Evolutionary conservation across 352 stramenopile species (phyloP), one percentile per base, ranked within the genome.

Genomic region (Globisporangium recalcitrans): DNA sequence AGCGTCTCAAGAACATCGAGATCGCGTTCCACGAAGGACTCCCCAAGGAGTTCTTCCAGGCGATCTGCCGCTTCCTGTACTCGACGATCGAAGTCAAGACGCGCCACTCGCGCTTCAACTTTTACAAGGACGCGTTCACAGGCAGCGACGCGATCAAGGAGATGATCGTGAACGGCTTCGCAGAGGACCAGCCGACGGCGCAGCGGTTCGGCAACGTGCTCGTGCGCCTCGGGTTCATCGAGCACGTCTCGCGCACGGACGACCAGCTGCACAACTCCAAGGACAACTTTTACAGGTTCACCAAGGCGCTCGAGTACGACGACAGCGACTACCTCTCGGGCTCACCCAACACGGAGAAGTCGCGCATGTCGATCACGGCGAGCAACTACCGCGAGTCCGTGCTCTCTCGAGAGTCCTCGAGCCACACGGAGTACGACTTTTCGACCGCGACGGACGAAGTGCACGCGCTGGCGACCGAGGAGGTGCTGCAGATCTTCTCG

Each of bases 271-370:
- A 91, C 68, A 93, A 92, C 70, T 81, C 73, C 44, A 89, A 90
- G 56, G 82, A 92, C 66, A 88, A 88, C 63, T 95, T 92, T 58
- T 95, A 95, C 65, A 73, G 84, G 31, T 95, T 95, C 61, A 90
- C 85, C 0, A 83, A 76, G 52, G 65, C 77, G 22, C 64, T 93
- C 11, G 80, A 93, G 51, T 77, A 87, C 51, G 64, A 65, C 19
- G 64, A 61, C 27, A 47, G 42, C 8, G 77, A 84, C 60, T 74
- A 72, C 19, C 58, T 67, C 16, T 58, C 63, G 4, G 74, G 85
- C 19, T 64, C 69, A 0, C 44, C 54, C 2, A 48, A 26, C 6
- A 72, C 65, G 3, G 69, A 67, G 13, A 53, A 57, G 19, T 65
- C 70, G 26, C 74, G 79, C 21, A 63, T 74, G 40, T 89, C 79